Evolutionary conservation across 306 rosid species (phyloP).

Genomic region (Acacia confusa): DNA sequence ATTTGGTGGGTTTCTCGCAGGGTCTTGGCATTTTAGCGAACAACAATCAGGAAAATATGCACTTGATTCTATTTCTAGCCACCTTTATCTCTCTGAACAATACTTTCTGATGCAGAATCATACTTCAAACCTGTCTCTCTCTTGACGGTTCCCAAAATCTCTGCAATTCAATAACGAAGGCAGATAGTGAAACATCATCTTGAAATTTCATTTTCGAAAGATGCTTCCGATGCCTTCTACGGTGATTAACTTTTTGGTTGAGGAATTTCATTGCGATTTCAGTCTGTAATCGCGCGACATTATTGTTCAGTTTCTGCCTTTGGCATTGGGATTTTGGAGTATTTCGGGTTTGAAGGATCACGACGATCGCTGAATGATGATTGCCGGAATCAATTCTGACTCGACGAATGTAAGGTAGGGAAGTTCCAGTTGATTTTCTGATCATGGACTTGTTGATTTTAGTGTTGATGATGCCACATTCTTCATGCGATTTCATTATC

Average conservation of each 20-base stretch:
- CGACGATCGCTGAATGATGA: conserved; percentile 27
- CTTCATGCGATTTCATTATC: conserved; percentile 33
- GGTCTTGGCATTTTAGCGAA: no score
- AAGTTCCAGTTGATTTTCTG: no score
- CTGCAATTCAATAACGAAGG: no score
- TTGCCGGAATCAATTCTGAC: conserved; percentile 15
- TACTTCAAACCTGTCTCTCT: conserved; percentile 1
- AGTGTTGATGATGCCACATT: conserved; percentile 41
- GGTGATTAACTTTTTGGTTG: neutral
- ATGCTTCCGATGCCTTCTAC: neutral
- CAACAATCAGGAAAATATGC: no score
- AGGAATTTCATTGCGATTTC: conserved; percentile 32
- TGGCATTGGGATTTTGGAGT: neutral
- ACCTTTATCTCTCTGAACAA: neutral
- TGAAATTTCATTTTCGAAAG: neutral
- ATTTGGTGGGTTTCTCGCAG: no score
- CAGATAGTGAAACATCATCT: neutral
- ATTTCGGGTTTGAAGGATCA: conserved; percentile 24
- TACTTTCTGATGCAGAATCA: neutral
- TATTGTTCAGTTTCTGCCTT: neutral
- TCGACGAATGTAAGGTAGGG: neutral
- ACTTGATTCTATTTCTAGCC: neutral
- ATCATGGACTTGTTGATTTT: conserved; percentile 26
- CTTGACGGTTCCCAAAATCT: no score
- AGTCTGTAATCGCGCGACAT: neutral